Conservation (phyloP, 2,329 filamentous ascomycete genomes). For the Xylaria sp. region DNA sequence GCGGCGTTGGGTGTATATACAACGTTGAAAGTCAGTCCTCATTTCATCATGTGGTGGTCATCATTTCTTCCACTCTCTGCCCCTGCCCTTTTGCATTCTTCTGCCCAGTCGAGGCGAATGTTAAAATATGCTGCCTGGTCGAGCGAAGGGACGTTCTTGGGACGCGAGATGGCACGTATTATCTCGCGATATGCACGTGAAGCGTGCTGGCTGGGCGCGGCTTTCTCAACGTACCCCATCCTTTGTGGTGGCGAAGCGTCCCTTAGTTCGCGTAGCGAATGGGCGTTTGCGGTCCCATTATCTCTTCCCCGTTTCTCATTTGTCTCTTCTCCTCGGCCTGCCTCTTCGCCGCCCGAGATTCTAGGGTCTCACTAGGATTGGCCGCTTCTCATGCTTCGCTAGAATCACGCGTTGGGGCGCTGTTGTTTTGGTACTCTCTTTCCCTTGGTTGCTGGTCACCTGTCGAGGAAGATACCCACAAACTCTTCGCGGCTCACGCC, state of each 20-base stretch:
- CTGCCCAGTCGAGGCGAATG: not conserved
- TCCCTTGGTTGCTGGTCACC: conserved; percentile 37
- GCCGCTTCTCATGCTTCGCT: not conserved
- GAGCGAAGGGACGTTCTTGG: not conserved
- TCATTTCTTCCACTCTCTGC: conserved; percentile 31
- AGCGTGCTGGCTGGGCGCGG: not conserved
- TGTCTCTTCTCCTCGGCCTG: conserved; percentile 37
- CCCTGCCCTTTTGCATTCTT: not conserved
- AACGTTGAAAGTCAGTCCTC: conserved; percentile 18
- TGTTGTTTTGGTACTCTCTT: conserved; percentile 13
- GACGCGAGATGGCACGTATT: not conserved
- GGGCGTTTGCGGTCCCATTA: not conserved
- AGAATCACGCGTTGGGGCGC: not conserved
- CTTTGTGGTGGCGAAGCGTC: conserved; percentile 3
- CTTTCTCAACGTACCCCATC: not conserved
- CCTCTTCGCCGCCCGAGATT: conserved; percentile 30
- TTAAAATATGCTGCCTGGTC: not conserved
- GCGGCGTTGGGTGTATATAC: conserved; percentile 28
- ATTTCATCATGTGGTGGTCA: conserved; percentile 5
- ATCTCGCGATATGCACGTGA: not conserved
- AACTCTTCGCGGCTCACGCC: conserved; percentile 77
- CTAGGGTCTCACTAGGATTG: not conserved
- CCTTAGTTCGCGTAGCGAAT: not conserved
- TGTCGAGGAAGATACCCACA: conserved; percentile 62
- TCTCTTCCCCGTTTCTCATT: not conserved